A percentile compares a stretch with the other conserved stretches of the same genome.
These are phyloP conservation scores for Hypoxylon rubiginosum DNA, from an alignment of 2,329 filamentous ascomycete genomes.

Conservation along the genomic window DNA sequence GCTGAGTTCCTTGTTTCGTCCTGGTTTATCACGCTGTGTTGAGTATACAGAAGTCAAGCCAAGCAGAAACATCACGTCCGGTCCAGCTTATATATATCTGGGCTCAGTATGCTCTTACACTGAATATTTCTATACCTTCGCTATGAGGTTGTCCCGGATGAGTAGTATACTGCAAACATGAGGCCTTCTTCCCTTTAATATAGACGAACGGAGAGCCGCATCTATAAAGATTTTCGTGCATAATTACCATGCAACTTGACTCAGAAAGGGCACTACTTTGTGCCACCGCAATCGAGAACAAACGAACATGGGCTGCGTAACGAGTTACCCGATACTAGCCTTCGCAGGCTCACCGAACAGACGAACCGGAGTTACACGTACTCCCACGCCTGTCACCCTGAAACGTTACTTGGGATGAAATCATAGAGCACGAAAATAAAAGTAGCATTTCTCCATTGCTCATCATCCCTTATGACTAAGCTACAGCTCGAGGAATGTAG, in stretches of 20 bases:
- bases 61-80: no score
- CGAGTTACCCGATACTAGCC: background rate
- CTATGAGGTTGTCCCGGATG: background rate
- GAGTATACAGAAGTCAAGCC: background rate
- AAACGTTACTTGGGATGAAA: background rate
- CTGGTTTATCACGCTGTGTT: background rate
- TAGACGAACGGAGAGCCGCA: constrained; percentile 3
- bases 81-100: background rate
- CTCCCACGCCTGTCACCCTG: no score
- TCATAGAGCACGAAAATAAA: constrained; percentile 1
- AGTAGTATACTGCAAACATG: constrained; percentile 1
- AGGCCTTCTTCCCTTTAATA: background rate
- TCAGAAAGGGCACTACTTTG: background rate
- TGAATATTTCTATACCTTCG: background rate
- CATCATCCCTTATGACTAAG: constrained; percentile 7
- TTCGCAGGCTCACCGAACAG: background rate
- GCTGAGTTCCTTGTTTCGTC: background rate
- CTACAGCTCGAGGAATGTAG: background rate
- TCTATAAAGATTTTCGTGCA: background rate
- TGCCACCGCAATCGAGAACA: constrained; percentile 6
- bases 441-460: constrained; percentile 5
- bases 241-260: constrained; percentile 7
- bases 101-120: background rate
- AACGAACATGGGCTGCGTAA: constrained; percentile 16
- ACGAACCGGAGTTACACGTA: background rate